Evolutionary conservation across 2,329 filamentous ascomycete genomes (phyloP).

Genomic region (Tolypocladium endophyticum): DNA sequence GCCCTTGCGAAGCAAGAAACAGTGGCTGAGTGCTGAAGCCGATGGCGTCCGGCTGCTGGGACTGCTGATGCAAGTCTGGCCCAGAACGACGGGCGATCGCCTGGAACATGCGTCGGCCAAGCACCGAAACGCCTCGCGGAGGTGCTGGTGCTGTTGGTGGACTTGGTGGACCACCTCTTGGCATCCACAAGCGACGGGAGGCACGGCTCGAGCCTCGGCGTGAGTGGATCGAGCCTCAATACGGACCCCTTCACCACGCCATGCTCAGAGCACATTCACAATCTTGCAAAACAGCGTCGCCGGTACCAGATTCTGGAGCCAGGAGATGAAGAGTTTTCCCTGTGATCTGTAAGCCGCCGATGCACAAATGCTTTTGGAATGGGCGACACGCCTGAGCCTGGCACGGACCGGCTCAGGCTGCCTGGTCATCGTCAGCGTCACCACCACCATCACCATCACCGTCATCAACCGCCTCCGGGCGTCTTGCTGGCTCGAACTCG

Average conservation of each 20-base stretch:
- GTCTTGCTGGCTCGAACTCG: too few species aligned
- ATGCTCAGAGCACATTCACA: not conserved
- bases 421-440: not conserved
- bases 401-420: not conserved
- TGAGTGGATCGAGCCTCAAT: not conserved
- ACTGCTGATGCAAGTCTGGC: not conserved
- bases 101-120: not conserved
- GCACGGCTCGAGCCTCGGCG: slow-evolving; percentile 1
- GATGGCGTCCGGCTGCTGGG: not conserved
- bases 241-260: not conserved
- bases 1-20: not conserved
- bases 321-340: not conserved
- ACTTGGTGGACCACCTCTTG: not conserved
- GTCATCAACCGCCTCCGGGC: not conserved
- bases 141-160: not conserved
- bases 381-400: not conserved
- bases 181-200: not conserved
- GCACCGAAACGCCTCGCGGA: not conserved
- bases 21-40: not conserved
- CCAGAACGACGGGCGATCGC: not conserved
- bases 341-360: not conserved
- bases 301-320: not conserved
- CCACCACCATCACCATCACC: not conserved
- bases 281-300: not conserved
- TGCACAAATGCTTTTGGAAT: not conserved